Conservation (phyloP, 305 asterid genomes). For the Fraxinus latifolia region DNA sequence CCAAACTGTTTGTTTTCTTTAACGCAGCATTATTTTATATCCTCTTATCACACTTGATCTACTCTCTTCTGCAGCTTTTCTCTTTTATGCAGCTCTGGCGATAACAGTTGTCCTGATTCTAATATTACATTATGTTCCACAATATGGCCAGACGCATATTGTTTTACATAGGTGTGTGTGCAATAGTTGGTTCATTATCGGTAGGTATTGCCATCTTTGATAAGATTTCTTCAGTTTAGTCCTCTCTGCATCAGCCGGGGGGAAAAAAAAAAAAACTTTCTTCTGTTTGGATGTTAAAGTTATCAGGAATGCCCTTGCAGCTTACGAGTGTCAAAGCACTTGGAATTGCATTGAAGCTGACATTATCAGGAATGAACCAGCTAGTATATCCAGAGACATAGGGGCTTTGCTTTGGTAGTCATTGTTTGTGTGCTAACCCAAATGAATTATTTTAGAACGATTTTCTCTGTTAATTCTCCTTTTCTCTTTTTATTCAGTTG, state of each 20-base stretch:
- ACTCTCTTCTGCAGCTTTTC: constrained; percentile 63
- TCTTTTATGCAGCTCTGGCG: constrained; percentile 73
- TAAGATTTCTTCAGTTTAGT: constrained; percentile 3
- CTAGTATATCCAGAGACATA: constrained; percentile 89
- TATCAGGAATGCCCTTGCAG: constrained; percentile 40
- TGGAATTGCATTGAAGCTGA: constrained; percentile 93
- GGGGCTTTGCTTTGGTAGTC: constrained; percentile 73
- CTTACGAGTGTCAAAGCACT: constrained; percentile 97
- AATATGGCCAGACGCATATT: constrained; percentile 96
- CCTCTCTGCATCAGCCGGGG: constrained; percentile 9
- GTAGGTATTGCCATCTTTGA: constrained; percentile 44
- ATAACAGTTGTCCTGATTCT: constrained; percentile 55
- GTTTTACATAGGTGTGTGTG: constrained; percentile 91
- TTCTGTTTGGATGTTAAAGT: constrained; percentile 1
- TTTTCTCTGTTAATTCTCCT: not conserved
- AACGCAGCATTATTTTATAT: not conserved
- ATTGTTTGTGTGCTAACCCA: constrained; percentile 71
- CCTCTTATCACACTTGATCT: constrained; percentile 2
- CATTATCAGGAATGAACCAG: constrained; percentile 88
- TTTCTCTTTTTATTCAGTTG: not conserved
- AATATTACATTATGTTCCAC: constrained; percentile 77
- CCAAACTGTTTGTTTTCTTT: not conserved
- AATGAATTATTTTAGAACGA: constrained; percentile 66
- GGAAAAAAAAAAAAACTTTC: not conserved
- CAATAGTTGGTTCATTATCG: constrained; percentile 91